phyloP scores from a whole-genome alignment of 2,329 filamentous ascomycete species.

The Fusarium anguioides region DNA sequence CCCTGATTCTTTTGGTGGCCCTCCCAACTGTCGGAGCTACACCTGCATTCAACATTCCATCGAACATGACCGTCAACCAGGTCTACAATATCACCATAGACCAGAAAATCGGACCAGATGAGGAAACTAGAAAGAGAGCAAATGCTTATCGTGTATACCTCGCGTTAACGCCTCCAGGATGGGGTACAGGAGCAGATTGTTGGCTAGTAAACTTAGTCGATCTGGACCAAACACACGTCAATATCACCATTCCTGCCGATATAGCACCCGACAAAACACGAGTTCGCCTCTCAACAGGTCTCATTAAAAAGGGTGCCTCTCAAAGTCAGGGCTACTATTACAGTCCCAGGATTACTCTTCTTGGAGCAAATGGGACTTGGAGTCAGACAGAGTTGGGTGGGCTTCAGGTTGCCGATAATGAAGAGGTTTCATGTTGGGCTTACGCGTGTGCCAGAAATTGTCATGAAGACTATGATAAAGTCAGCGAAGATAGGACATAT shows the following conservation, averaged over 20 bases:
- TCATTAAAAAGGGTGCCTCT: constrained; percentile 23
- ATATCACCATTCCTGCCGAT: constrained; percentile 41
- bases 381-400: constrained; percentile 40
- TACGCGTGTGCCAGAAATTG: constrained; percentile 36
- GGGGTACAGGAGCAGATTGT: constrained; percentile 36
- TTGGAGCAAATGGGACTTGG: constrained; percentile 41
- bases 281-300: constrained; percentile 25
- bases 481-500: constrained; percentile 17
- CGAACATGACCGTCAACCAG: constrained; percentile 36
- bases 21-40: constrained; percentile 8
- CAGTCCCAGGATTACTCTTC: constrained; percentile 17
- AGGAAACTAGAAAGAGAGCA: constrained; percentile 20
- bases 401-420: constrained; percentile 19
- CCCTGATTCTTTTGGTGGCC: constrained; percentile 31
- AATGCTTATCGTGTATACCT: constrained; percentile 41
- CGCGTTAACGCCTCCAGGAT: constrained; percentile 35
- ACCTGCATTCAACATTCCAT: constrained; percentile 33
- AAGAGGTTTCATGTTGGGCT: constrained; percentile 37
- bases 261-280: constrained; percentile 34
- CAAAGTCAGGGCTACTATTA: constrained; percentile 36
- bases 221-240: constrained; percentile 34
- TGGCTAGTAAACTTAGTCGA: constrained; percentile 32
- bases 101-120: constrained; percentile 18
- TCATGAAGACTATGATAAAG: constrained; percentile 35
- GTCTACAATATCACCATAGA: constrained; percentile 26